Base-by-base conservation (phyloP, 352 stramenopile genomes). In the Phytophthora parvispora region DNA sequence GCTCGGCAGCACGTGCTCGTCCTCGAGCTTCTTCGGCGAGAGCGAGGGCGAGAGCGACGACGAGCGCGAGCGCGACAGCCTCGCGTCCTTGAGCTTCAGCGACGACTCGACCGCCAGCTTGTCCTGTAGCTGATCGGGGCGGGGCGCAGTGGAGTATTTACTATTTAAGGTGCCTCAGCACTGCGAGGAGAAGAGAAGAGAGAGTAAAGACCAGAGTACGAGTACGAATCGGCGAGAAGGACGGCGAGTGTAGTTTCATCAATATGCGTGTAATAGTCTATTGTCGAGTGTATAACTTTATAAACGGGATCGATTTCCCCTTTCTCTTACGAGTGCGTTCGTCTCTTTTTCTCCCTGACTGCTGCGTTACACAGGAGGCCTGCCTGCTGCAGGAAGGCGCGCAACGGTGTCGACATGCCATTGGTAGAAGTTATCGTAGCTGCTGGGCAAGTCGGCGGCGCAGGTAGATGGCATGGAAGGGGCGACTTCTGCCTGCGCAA, bases 111-210 rank as follows among this genome's bases (percentile, higher is more conserved):
- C 71, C 25, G 54, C 60, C 43, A 75, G 52, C 54, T 80, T 54
- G 8, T 64, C 57, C 16, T 74, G 54, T 27, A 56, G 70, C 56
- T 69, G 60, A 66, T 62, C 45, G 22, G 24, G 45, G 9, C 6
- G 40, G 18, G 8, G 18, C 9, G 68, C 67, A 77, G 68, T 69
- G 60, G 64, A 66, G 50, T 80, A 77, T 77, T 80, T 80, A 71
- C 64, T 80, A 80, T 80, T 80, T 80, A 80, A 75, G 55, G 50
- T 68, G 72, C 70, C 71, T 67, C 60, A 62, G 71, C 60, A 72
- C 71, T 69, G 71, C 61, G 66, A 65, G 68, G 28, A 57, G 55
- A 32, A 18, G 29, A 38, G 15, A 43, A 43, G 36, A 42, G 36
- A n/a, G 36, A 43, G 36, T 22, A 43, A 22, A n/a, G 36, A 25